Evolutionary conservation across 2,329 filamentous ascomycete genomes (phyloP).

Genomic region (Epichloe baconii): DNA sequence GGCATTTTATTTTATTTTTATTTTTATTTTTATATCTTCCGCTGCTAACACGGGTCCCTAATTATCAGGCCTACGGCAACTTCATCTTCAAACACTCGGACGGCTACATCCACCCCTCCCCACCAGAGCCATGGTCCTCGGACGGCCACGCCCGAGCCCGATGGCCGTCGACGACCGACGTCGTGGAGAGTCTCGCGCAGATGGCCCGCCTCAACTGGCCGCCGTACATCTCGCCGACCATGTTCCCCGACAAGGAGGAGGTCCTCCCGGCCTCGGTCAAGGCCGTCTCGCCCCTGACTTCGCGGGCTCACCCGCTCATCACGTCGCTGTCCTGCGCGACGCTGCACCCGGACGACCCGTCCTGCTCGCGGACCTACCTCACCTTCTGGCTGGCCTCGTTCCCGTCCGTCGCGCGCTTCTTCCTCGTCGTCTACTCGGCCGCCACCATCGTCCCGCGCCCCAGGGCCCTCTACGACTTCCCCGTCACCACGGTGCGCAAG

Average conservation of each 20-base stretch:
- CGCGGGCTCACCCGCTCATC: slow-evolving; percentile 77
- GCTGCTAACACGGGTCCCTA: too few relatives aligned
- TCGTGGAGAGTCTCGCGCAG: slow-evolving; percentile 68
- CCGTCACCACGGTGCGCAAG: slow-evolving; percentile 50
- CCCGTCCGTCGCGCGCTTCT: slow-evolving; percentile 63
- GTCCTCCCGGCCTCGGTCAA: slow-evolving; percentile 54
- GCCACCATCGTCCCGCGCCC: slow-evolving; percentile 55
- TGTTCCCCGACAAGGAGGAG: slow-evolving; percentile 57
- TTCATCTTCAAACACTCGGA: slow-evolving; percentile 58
- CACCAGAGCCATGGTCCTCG: slow-evolving; percentile 54
- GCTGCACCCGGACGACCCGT: slow-evolving; percentile 77
- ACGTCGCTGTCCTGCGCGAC: slow-evolving; percentile 76
- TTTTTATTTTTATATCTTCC: not conserved
- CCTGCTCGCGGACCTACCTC: slow-evolving; percentile 74
- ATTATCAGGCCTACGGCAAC: slow-evolving; percentile 19
- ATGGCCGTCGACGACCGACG: slow-evolving; percentile 66
- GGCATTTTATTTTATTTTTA: not conserved
- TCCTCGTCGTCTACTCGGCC: slow-evolving; percentile 60
- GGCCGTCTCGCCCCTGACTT: slow-evolving; percentile 63
- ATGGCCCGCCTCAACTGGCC: slow-evolving; percentile 80
- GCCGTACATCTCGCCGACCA: slow-evolving; percentile 70
- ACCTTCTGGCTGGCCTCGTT: slow-evolving; percentile 80
- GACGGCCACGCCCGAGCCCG: slow-evolving; percentile 38
- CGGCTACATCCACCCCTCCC: slow-evolving; percentile 61
- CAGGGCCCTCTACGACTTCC: slow-evolving; percentile 54